Percentiles rank a stretch among this genome's conserved stretches.
phyloP scores from a whole-genome alignment of 2,329 filamentous ascomycete species.

The Piedraia hortae region DNA sequence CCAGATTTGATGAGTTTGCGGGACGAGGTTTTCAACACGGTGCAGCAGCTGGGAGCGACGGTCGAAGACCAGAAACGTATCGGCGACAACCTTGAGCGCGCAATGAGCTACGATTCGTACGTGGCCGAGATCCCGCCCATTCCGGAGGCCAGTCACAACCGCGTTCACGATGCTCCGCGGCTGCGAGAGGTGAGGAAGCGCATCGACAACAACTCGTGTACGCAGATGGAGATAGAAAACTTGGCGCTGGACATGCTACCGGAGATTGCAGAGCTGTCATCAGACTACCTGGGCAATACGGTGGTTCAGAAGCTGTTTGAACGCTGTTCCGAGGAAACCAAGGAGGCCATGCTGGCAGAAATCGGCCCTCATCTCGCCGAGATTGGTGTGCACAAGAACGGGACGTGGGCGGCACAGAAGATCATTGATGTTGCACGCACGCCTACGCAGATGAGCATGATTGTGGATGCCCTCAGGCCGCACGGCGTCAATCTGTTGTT shows the following conservation, averaged over 20 bases:
- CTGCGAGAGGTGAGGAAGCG: constrained; percentile 88
- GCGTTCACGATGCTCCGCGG: constrained; percentile 79
- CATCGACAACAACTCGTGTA: constrained; percentile 82
- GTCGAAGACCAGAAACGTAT: constrained; percentile 54
- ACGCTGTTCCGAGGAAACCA: constrained; percentile 69
- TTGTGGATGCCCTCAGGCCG: constrained; percentile 58
- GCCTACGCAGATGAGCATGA: constrained; percentile 51
- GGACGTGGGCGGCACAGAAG: constrained; percentile 97
- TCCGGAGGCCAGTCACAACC: constrained; percentile 62
- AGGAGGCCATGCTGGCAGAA: constrained; percentile 69
- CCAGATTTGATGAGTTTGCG: constrained; percentile 52
- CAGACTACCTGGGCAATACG: constrained; percentile 92
- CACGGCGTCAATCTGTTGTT: constrained; percentile 82
- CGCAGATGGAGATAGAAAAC: constrained; percentile 65
- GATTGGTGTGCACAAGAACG: constrained; percentile 96
- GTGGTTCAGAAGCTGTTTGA: constrained; percentile 99
- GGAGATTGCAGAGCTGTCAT: constrained; percentile 80
- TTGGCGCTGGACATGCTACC: constrained; percentile 86
- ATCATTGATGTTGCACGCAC: constrained; percentile 92
- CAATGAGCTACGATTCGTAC: constrained; percentile 47
- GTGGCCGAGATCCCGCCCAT: constrained; percentile 69
- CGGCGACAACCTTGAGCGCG: constrained; percentile 41
- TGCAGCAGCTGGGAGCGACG: constrained; percentile 62
- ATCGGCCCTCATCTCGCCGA: constrained; percentile 83
- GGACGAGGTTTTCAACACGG: constrained; percentile 61